Conservation (phyloP, 495 filamentous ascomycete genomes). For the Venustampulla echinocandica region DNA sequence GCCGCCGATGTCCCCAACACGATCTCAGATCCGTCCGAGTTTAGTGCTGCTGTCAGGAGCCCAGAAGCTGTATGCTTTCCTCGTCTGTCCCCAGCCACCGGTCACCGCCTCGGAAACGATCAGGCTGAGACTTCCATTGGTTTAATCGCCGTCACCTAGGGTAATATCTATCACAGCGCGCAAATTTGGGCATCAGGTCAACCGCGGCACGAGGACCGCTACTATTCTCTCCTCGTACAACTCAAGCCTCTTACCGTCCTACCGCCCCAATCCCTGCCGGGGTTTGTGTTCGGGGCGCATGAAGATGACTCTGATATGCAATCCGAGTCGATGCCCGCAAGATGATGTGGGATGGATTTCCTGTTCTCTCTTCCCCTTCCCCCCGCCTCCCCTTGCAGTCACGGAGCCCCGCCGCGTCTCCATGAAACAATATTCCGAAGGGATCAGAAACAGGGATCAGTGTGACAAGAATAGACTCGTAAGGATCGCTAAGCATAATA, state of each 20-base stretch:
- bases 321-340: conserved; percentile 6
- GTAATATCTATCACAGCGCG: not conserved
- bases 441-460: conserved; percentile 11
- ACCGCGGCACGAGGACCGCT: not conserved
- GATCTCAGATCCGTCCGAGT: not conserved
- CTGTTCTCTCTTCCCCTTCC: not conserved
- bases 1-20: not conserved
- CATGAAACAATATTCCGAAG: conserved; percentile 22
- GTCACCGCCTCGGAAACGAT: not conserved
- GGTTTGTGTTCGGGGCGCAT: conserved; percentile 6
- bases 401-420: conserved; percentile 14
- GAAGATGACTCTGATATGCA: conserved; percentile 8
- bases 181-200: not conserved
- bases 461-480: conserved; percentile 8
- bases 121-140: not conserved
- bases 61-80: not conserved
- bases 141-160: not conserved
- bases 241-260: not conserved
- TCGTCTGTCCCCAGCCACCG: not conserved
- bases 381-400: conserved; percentile 9
- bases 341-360: conserved; percentile 11
- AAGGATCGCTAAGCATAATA: too few relatives aligned
- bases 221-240: conserved; percentile 2
- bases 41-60: too few relatives aligned
- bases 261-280: conserved; percentile 10